These are phyloP conservation scores for Neurospora sp. DNA, from an alignment of 495 filamentous ascomycete species.

Conservation along the genomic window DNA sequence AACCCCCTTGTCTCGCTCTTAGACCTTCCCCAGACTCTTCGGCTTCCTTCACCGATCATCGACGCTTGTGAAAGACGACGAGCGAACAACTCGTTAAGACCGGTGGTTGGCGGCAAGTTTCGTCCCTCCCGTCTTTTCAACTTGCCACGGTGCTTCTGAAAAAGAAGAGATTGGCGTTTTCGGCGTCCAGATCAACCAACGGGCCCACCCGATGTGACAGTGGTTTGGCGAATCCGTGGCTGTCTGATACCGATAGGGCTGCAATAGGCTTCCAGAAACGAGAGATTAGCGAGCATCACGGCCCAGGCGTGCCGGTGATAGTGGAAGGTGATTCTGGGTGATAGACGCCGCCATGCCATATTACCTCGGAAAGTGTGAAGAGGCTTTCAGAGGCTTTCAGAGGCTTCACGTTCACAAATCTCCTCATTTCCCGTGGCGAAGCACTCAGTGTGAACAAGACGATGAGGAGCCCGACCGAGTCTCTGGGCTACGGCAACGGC, in stretches of 20 bases:
- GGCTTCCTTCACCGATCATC: not conserved
- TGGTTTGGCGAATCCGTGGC: not conserved
- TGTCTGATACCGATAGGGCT: not conserved
- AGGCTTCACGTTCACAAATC: not conserved
- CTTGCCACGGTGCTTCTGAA: not conserved
- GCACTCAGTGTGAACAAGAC: not conserved
- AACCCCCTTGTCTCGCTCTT: not conserved
- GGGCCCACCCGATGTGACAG: not conserved
- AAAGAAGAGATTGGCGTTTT: not conserved
- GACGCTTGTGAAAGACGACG: not conserved
- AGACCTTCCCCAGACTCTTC: not conserved
- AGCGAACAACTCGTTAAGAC: not conserved
- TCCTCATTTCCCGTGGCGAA: not conserved
- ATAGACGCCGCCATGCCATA: not conserved
- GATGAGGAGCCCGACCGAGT: not conserved
- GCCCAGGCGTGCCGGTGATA: not conserved
- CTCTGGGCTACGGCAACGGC: not conserved
- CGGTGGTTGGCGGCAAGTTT: not conserved
- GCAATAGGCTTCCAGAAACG: not conserved
- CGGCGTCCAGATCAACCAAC: not conserved
- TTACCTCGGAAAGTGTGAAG: not conserved
- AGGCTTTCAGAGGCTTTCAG: not conserved
- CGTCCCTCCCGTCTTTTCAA: not conserved
- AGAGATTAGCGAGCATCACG: not conserved
- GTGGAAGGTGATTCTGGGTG: not conserved